phyloP scores from a whole-genome alignment of 768 basidiomycete species.

The Suillus americanus region DNA sequence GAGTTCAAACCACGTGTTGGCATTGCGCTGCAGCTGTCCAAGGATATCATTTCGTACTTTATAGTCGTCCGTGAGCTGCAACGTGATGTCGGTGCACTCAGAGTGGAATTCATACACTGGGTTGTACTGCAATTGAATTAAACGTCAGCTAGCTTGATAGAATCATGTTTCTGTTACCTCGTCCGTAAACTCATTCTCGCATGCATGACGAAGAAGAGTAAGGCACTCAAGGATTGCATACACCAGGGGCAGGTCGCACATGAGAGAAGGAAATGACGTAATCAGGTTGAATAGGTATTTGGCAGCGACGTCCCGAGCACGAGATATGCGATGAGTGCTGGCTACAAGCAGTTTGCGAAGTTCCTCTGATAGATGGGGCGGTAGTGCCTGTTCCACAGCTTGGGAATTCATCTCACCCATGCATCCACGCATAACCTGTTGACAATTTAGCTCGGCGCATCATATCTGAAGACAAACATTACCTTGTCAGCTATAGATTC shows the following conservation, averaged over 20 bases:
- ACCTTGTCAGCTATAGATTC: constrained; percentile 88
- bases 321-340: constrained; percentile 80
- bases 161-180: constrained; percentile 56
- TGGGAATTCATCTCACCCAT: constrained; percentile 68
- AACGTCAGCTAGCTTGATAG: not conserved
- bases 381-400: constrained; percentile 79
- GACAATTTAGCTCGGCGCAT: constrained; percentile 1
- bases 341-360: constrained; percentile 72
- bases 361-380: constrained; percentile 65
- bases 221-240: constrained; percentile 89
- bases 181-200: constrained; percentile 88
- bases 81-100: constrained; percentile 65
- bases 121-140: constrained; percentile 67
- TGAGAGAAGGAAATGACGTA: constrained; percentile 88
- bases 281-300: constrained; percentile 85
- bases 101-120: constrained; percentile 84
- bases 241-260: constrained; percentile 87
- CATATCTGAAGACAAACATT: constrained; percentile 7
- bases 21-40: constrained; percentile 67
- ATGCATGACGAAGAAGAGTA: constrained; percentile 82
- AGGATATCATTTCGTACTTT: constrained; percentile 83
- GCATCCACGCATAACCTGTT: constrained; percentile 77
- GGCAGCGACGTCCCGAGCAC: constrained; percentile 79
- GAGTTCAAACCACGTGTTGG: constrained; percentile 82
- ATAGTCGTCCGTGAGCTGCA: constrained; percentile 87